phyloP scores from a whole-genome alignment of 257 asterid genomes.

The Rauvolfia tetraphylla region DNA sequence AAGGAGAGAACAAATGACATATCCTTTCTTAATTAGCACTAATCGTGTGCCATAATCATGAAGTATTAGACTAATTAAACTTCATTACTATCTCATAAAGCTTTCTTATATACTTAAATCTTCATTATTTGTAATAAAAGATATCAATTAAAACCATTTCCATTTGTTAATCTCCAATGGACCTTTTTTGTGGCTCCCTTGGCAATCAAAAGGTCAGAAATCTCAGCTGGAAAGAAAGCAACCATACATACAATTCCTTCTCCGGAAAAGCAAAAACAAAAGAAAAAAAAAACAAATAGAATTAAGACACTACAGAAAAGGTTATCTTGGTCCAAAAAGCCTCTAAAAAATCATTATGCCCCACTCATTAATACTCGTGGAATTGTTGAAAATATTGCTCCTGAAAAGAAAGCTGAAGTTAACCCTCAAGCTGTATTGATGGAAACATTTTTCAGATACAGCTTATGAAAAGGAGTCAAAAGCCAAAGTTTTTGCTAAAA shows the following conservation, averaged over 20 bases:
- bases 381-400: neutral
- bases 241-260: neutral
- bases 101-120: neutral
- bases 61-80: neutral
- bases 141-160: neutral
- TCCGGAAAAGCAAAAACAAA: neutral
- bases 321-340: neutral
- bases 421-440: too few species aligned
- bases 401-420: too few species aligned
- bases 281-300: neutral
- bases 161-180: neutral
- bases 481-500: too few species aligned
- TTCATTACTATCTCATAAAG: neutral
- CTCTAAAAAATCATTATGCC: neutral
- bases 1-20: too few species aligned
- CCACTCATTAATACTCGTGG: neutral
- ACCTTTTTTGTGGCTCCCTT: neutral
- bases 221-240: neutral
- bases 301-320: too few species aligned
- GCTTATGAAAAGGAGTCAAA: too few species aligned
- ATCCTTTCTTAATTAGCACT: neutral
- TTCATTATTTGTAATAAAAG: neutral
- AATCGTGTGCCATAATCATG: neutral
- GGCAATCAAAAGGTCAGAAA: conserved; percentile 8
- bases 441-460: too few species aligned